Percentiles rank a stretch among this genome's conserved stretches.
phyloP scores from a whole-genome alignment of 2,329 filamentous ascomycete genomes.

The Beauveria brongniartii region DNA sequence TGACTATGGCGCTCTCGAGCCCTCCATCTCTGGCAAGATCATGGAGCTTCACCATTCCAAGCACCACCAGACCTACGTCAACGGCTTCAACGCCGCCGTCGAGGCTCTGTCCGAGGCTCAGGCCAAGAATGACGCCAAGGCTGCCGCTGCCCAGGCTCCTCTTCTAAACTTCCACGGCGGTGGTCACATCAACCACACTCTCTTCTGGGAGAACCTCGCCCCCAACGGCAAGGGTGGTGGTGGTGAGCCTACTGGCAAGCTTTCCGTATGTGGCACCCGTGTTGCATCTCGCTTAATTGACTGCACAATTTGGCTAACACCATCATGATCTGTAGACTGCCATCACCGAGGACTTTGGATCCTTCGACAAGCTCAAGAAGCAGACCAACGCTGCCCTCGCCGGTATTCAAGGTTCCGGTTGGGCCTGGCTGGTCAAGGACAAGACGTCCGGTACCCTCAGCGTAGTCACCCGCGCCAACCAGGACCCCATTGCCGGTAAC shows the following conservation, averaged over 20 bases:
- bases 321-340: conserved; percentile 31
- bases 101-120: conserved; percentile 62
- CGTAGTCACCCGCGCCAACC: conserved; percentile 70
- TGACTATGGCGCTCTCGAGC: conserved; percentile 93
- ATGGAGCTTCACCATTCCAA: conserved; percentile 95
- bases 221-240: conserved; percentile 56
- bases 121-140: conserved; percentile 49
- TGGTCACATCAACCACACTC: conserved; percentile 77
- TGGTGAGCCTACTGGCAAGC: conserved; percentile 52
- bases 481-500: conserved; percentile 80
- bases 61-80: conserved; percentile 92
- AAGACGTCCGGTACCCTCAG: conserved; percentile 52
- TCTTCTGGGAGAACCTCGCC: conserved; percentile 79
- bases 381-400: conserved; percentile 62
- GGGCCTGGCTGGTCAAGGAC: conserved; percentile 82
- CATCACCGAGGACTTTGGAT: conserved; percentile 61
- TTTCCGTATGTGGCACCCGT: conserved; percentile 38
- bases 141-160: conserved; percentile 42
- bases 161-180: conserved; percentile 73
- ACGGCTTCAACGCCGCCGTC: conserved; percentile 72
- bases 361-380: conserved; percentile 54
- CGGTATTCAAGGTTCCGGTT: conserved; percentile 77
- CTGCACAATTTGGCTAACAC: not conserved
- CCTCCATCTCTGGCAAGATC: conserved; percentile 75
- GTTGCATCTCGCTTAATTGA: not conserved